Conservation (phyloP, 2,329 filamentous ascomycete genomes). For the Tolypocladium endophyticum region DNA sequence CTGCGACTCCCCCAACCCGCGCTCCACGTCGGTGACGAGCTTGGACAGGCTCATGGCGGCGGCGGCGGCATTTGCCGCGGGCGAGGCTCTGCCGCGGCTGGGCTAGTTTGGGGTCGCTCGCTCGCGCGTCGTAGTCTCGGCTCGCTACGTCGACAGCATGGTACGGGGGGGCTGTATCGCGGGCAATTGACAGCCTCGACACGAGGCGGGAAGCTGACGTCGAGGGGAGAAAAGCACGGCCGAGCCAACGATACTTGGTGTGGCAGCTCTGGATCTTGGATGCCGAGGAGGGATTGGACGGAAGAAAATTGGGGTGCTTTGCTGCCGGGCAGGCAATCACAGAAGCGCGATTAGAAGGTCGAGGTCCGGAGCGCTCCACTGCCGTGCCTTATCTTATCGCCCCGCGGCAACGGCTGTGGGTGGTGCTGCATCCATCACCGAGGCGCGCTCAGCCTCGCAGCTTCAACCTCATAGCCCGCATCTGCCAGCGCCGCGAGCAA, state of each 20-base stretch:
- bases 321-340: constrained; percentile 3
- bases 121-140: constrained; percentile 5
- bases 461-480: not conserved
- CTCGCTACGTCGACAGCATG: constrained; percentile 1
- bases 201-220: not conserved
- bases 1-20: constrained; percentile 66
- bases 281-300: not conserved
- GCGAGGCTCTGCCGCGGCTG: constrained; percentile 5
- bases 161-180: not conserved
- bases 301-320: not conserved
- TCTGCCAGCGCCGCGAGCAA: not conserved
- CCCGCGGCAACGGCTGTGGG: not conserved
- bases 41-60: constrained; percentile 30
- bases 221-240: not conserved
- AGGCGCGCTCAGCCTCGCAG: not conserved
- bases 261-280: constrained; percentile 1
- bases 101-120: constrained; percentile 4
- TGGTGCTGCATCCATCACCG: not conserved
- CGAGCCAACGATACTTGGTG: not conserved
- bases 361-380: not conserved
- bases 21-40: constrained; percentile 40
- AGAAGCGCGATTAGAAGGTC: constrained; percentile 1
- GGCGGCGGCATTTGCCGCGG: constrained; percentile 22
- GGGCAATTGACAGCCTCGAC: not conserved
- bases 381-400: constrained; percentile 4